Conservation (phyloP, 768 basidiomycete genomes). For the Crucibulum laeve region DNA sequence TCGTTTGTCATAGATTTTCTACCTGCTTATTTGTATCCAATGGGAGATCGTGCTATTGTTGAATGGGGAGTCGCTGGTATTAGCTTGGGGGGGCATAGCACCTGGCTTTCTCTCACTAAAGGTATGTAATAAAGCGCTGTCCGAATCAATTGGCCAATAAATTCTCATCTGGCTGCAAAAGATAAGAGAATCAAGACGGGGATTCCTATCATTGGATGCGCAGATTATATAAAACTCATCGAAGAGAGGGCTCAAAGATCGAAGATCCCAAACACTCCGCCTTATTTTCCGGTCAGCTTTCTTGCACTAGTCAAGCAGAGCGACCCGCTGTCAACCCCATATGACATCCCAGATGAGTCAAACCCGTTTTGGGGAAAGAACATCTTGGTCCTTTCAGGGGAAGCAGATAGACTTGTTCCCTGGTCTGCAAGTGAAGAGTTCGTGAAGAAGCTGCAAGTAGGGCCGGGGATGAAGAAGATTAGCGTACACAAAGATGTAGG, state of each 20-base stretch:
- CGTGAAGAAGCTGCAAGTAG: constrained; percentile 51
- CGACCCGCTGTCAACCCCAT: constrained; percentile 43
- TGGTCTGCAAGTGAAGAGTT: constrained; percentile 53
- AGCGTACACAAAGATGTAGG: constrained; percentile 52
- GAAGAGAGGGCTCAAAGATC: constrained; percentile 44
- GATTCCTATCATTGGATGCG: constrained; percentile 64
- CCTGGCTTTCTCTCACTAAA: constrained; percentile 65
- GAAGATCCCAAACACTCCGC: constrained; percentile 40
- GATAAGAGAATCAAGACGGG: constrained; percentile 42
- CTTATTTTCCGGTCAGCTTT: constrained; percentile 54
- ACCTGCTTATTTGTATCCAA: constrained; percentile 68
- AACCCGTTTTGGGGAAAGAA: constrained; percentile 72
- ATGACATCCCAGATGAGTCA: constrained; percentile 24
- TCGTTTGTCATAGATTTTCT: constrained; percentile 81
- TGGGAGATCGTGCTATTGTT: constrained; percentile 51
- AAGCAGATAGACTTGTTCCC: constrained; percentile 62
- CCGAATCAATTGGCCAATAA: background rate
- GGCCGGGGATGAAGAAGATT: constrained; percentile 53
- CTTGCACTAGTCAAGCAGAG: constrained; percentile 37
- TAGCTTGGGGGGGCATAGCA: constrained; percentile 81
- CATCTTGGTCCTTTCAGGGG: constrained; percentile 69
- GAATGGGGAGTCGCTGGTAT: constrained; percentile 74
- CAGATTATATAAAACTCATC: constrained; percentile 60
- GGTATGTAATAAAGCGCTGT: constrained; percentile 21
- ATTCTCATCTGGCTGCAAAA: constrained; percentile 10